These are phyloP conservation scores for Monosporascus sp. DNA, from an alignment of 2,329 filamentous ascomycete species.

Conservation along the genomic window DNA sequence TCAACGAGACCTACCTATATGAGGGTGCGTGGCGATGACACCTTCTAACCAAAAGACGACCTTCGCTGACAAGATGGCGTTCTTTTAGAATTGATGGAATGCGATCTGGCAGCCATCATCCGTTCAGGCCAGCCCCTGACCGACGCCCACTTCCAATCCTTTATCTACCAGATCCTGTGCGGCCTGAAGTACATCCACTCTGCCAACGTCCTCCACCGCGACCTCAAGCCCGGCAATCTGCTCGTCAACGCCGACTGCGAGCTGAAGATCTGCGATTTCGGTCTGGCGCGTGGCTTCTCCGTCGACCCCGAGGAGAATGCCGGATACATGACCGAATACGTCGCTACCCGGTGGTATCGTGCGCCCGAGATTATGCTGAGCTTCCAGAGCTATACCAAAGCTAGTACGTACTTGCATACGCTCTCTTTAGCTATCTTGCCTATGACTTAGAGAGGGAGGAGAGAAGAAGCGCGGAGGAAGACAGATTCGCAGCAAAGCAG, in stretches of 20 bases:
- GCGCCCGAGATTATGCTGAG: conserved; percentile 99
- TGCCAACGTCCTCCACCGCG: conserved; percentile 93
- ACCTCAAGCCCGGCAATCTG: conserved; percentile 94
- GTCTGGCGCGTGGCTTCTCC: conserved; percentile 91
- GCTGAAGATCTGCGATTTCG: conserved; percentile 98
- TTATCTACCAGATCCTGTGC: conserved; percentile 99
- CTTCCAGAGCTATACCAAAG: conserved; percentile 99
- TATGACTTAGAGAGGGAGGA: conserved; percentile 1
- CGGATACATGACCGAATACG: conserved; percentile 99
- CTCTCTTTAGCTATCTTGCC: not conserved
- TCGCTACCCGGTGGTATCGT: conserved; percentile 91
- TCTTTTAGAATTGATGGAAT: conserved; percentile 89
- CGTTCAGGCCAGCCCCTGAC: conserved; percentile 94
- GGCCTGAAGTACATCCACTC: conserved; percentile 99
- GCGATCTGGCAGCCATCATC: conserved; percentile 96
- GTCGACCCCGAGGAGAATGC: conserved; percentile 97
- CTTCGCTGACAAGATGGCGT: conserved; percentile 8
- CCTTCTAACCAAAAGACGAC: not conserved
- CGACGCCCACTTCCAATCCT: conserved; percentile 98
- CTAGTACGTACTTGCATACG: conserved; percentile 66
- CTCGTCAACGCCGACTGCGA: conserved; percentile 99
- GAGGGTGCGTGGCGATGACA: conserved; percentile 61
- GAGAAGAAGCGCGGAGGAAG: no score
- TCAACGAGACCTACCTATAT: conserved; percentile 98
- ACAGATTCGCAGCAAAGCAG: not conserved